A percentile compares a stretch with the other conserved stretches of the same genome.
Conservation (phyloP, 805 yeast genomes). For the Metschnikowia vanudenii region DNA sequence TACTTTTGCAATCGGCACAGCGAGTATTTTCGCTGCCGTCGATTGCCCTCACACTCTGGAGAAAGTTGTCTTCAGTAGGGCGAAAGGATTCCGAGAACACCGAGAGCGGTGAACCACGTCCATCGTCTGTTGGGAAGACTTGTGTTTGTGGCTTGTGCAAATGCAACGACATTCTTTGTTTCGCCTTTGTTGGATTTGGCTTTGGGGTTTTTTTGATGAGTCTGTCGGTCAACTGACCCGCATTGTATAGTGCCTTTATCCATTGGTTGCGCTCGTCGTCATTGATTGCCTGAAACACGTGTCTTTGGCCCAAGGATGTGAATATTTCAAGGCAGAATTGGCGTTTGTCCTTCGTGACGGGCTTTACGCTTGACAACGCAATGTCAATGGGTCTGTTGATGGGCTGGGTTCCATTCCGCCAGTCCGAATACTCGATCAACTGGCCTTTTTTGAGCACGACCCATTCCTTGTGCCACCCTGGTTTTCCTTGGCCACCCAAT, state of each 20-base stretch:
- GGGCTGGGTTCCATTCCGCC: constrained; percentile 66
- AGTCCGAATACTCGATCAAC: constrained; percentile 70
- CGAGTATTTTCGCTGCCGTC: constrained; percentile 52
- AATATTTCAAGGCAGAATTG: constrained; percentile 70
- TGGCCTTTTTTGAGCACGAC: constrained; percentile 69
- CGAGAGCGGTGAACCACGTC: constrained; percentile 33
- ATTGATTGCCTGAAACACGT: constrained; percentile 71
- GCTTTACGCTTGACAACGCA: constrained; percentile 62
- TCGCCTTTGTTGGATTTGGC: not conserved
- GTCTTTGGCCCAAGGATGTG: constrained; percentile 63
- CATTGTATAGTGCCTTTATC: constrained; percentile 61
- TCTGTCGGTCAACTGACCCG: constrained; percentile 45
- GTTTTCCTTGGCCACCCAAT: constrained; percentile 58
- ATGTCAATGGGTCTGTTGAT: constrained; percentile 69
- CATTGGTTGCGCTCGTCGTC: constrained; percentile 68
- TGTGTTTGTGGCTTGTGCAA: constrained; percentile 23
- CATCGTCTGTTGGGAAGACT: constrained; percentile 8
- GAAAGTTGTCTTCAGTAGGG: constrained; percentile 25
- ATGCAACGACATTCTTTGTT: not conserved
- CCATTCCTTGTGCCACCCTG: constrained; percentile 90
- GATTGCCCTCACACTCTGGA: constrained; percentile 38
- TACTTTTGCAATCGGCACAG: constrained; percentile 80
- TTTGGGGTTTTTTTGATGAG: constrained; percentile 7
- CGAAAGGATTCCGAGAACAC: constrained; percentile 25
- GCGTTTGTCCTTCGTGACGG: constrained; percentile 45